Percentiles rank a stretch among this genome's conserved stretches.
Evolutionary conservation across 805 yeast species (phyloP).

Genomic region (Grigorovia humatica): DNA sequence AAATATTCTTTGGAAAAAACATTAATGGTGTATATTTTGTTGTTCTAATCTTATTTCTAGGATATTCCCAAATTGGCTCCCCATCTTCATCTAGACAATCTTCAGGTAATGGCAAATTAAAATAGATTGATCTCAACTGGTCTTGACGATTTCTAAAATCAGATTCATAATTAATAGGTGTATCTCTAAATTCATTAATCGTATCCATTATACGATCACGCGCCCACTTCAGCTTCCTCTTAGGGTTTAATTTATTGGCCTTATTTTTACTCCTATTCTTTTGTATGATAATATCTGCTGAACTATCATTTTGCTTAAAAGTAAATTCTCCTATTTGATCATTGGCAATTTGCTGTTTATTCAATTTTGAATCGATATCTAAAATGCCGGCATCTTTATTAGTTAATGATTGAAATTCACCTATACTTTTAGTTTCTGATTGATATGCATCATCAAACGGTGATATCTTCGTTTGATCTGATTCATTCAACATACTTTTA

Average conservation of each 20-base stretch:
- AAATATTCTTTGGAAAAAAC: slow-evolving; percentile 77
- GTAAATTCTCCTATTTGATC: not conserved
- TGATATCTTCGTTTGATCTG: slow-evolving; percentile 9
- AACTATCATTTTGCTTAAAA: not conserved
- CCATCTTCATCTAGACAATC: slow-evolving; percentile 50
- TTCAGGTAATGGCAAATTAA: slow-evolving; percentile 52
- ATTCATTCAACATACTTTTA: not conserved
- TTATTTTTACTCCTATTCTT: slow-evolving; percentile 71
- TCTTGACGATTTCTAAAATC: slow-evolving; percentile 28
- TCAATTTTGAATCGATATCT: not conserved
- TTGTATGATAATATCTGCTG: slow-evolving; percentile 38
- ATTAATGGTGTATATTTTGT: slow-evolving; percentile 89
- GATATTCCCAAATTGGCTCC: slow-evolving; percentile 46
- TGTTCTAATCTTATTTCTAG: slow-evolving; percentile 88
- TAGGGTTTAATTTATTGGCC: slow-evolving; percentile 48
- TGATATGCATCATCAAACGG: slow-evolving; percentile 25
- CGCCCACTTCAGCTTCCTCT: slow-evolving; percentile 40
- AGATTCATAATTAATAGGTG: slow-evolving; percentile 4
- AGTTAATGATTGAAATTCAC: slow-evolving; percentile 1
- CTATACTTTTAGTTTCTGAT: slow-evolving; percentile 10
- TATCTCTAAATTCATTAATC: slow-evolving; percentile 12
- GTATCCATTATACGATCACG: slow-evolving; percentile 29
- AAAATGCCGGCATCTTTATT: not conserved
- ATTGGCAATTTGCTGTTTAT: not conserved
- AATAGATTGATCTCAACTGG: slow-evolving; percentile 42